These are phyloP conservation scores for Lumnitzera littorea DNA, from an alignment of 345 rosid genomes.

Conservation along the genomic window DNA sequence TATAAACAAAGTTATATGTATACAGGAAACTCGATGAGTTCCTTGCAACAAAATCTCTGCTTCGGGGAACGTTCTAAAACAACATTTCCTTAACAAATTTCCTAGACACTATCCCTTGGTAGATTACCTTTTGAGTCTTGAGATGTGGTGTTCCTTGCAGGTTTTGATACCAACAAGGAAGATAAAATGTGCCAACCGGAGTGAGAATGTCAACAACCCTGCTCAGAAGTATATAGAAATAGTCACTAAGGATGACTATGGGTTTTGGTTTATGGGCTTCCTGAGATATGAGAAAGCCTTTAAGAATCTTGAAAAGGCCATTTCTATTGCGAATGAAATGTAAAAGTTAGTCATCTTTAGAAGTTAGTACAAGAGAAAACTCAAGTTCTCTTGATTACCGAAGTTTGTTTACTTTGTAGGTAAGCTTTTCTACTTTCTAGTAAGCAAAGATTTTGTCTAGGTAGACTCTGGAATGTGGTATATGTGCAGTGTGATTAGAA, in stretches of 20 bases:
- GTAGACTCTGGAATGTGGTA: too few species aligned
- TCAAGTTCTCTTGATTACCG: too few species aligned
- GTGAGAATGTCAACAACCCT: constrained; percentile 29
- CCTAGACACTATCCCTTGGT: neutral
- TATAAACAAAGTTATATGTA: too few species aligned
- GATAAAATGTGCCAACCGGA: constrained; percentile 14
- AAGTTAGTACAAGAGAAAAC: too few species aligned
- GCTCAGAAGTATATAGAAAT: constrained; percentile 27
- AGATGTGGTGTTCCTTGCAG: constrained; percentile 10
- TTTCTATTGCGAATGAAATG: constrained; percentile 14
- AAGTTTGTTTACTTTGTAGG: too few species aligned
- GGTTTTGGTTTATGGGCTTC: constrained; percentile 41
- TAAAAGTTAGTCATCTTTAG: neutral
- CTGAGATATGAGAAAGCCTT: constrained; percentile 31
- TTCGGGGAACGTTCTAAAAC: too few species aligned
- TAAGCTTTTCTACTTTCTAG: too few species aligned
- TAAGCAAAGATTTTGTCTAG: too few species aligned
- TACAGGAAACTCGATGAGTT: too few species aligned
- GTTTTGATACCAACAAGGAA: constrained; percentile 28
- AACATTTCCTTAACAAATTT: neutral
- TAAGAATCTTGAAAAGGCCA: constrained; percentile 23
- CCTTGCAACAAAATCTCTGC: too few species aligned
- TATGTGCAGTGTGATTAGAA: too few species aligned
- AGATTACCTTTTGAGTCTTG: neutral
- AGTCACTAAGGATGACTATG: constrained; percentile 25